Evolutionary conservation across 768 basidiomycete genomes (phyloP).

Genomic region (Calocybe indica): DNA sequence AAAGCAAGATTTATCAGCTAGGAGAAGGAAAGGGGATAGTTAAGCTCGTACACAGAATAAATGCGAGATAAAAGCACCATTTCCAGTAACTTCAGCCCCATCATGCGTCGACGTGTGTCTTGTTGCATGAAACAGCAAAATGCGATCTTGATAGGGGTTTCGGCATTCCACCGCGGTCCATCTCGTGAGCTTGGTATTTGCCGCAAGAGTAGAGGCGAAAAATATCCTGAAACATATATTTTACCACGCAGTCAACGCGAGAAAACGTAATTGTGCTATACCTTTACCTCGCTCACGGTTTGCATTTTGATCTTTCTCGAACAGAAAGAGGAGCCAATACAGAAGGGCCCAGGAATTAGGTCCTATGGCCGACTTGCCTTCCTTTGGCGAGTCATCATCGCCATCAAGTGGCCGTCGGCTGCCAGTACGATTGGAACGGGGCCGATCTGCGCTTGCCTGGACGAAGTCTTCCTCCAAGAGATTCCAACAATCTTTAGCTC

Average conservation of each 20-base stretch:
- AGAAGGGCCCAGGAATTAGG: conserved; percentile 66
- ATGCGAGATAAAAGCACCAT: no score
- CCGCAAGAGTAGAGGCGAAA: conserved; percentile 49
- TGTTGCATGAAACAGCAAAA: conserved; percentile 29
- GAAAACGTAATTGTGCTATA: not conserved
- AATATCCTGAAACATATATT: conserved; percentile 11
- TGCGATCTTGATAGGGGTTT: conserved; percentile 42
- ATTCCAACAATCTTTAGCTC: conserved; percentile 56
- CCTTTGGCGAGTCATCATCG: conserved; percentile 17
- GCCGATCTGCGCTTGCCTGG: conserved; percentile 22
- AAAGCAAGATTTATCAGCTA: conserved; percentile 33
- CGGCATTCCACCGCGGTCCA: conserved; percentile 50
- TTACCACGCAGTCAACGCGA: not conserved
- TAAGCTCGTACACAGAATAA: no score
- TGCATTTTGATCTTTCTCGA: conserved; percentile 59
- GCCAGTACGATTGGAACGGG: conserved; percentile 26
- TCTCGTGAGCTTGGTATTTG: conserved; percentile 53
- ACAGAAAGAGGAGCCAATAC: conserved; percentile 61
- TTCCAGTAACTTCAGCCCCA: conserved; percentile 15
- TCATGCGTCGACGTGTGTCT: conserved; percentile 19
- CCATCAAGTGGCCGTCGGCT: conserved; percentile 22
- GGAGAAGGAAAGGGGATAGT: not conserved
- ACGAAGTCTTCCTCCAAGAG: conserved; percentile 52
- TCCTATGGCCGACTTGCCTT: conserved; percentile 36
- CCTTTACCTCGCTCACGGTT: conserved; percentile 31